Base-by-base conservation (phyloP, 2,329 filamentous ascomycete species). In the Ramichloridium luteum region DNA sequence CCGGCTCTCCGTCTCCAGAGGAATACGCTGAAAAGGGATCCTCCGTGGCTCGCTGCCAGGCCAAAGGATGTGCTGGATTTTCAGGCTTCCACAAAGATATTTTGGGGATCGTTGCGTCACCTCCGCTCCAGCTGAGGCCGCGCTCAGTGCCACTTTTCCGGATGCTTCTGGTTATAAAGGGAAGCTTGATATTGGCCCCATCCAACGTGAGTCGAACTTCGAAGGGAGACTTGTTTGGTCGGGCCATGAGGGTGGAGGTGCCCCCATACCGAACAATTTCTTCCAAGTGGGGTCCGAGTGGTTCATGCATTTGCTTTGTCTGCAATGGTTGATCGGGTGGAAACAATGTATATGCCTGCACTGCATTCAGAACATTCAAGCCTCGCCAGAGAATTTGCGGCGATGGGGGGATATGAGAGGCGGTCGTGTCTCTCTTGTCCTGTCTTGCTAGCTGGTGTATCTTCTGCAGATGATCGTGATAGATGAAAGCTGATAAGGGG, bases 401-500 rank as follows among this genome's bases (percentile, higher is more conserved):
- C 3, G 60, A 59, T 3, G 57, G 53, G 3, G 61, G 56, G 4
- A 66, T 50, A 4, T 58, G 56, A n/a, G 57, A 62, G 17, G 56
- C 39, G 44, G 61, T 48, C 27, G 51, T 57, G 30, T 39, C 56
- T 2, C 62, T 60, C 13, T 60, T 58, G 39, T 68, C 53, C 6
- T 41, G 39, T 25, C 55, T 54, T 20, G 60, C 57, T 4, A 74
- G 51, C 10, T 50, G 49, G 51, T 72, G 68, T 11, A 79, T 56
- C 4, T 66, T 58, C 6, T 54, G 48, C 1, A 67, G 64, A 37
- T 74, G 68, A 14, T 64, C 59, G 32, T 70, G 65, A 54, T 81
- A 86, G 25, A 69, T 62, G 5, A 60, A 51, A 0, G 80, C 79
- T 9, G 74, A 69, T n/a, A 62, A 57, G 12, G 59, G 49, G 13